Evolutionary conservation across 345 rosid species (phyloP).

Genomic region (Dimocarpus longan): DNA sequence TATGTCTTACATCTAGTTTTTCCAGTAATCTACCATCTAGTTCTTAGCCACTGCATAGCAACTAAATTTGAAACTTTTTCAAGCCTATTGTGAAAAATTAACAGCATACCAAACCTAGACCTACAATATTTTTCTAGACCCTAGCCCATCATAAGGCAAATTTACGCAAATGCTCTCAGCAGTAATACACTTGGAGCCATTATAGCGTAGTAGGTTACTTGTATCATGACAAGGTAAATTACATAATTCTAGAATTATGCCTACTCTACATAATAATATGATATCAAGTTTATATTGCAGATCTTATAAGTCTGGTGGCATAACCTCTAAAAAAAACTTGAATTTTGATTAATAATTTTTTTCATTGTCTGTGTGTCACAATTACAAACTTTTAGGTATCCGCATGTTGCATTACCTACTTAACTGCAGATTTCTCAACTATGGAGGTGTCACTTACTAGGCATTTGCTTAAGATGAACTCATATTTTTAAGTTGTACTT

Average conservation of each 20-base stretch:
- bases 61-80: not conserved
- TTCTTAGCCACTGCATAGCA: not conserved
- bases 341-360: not conserved
- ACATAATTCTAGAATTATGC: not conserved
- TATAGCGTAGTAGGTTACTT: not conserved
- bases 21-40: not conserved
- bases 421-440: not conserved
- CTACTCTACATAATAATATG: too few relatives aligned
- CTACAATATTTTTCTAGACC: not conserved
- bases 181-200: too few relatives aligned
- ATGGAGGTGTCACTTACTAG: not conserved
- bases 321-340: not conserved
- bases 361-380: not conserved
- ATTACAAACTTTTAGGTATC: not conserved
- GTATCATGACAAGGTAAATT: not conserved
- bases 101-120: not conserved
- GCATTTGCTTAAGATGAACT: not conserved
- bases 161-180: too few relatives aligned
- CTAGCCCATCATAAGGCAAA: too few relatives aligned
- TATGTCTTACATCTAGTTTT: not conserved
- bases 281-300: not conserved
- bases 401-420: not conserved
- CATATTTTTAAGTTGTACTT: not conserved
- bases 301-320: not conserved
- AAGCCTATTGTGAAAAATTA: not conserved